Conservation (phyloP, 2,329 filamentous ascomycete species). For the Xylogone sp. region DNA sequence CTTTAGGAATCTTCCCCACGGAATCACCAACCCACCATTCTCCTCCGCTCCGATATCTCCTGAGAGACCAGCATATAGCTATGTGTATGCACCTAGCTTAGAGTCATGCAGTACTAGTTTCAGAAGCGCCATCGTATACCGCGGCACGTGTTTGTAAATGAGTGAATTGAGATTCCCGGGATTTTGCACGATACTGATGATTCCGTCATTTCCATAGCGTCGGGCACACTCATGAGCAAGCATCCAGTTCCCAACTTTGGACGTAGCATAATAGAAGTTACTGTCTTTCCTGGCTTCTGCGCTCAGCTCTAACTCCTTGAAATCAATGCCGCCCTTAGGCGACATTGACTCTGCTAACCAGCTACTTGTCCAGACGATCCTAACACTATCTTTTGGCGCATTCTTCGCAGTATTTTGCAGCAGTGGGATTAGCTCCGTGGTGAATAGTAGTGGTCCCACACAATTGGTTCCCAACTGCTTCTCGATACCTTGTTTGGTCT, state of each 20-base stretch:
- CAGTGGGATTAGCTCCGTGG: conserved; percentile 33
- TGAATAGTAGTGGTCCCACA: conserved; percentile 13
- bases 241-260: conserved; percentile 2
- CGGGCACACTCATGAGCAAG: neutral
- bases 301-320: conserved; percentile 1
- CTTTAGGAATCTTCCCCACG: conserved; percentile 18
- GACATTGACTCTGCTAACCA: conserved; percentile 1
- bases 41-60: neutral
- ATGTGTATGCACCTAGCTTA: neutral
- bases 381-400: conserved; percentile 1
- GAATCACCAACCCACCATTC: conserved; percentile 6
- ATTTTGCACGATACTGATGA: conserved; percentile 2
- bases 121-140: conserved; percentile 1
- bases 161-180: too few species aligned
- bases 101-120: conserved; percentile 1
- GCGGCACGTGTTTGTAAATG: neutral
- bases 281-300: neutral
- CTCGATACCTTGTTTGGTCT: conserved; percentile 9
- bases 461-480: conserved; percentile 10
- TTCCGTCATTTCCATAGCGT: neutral
- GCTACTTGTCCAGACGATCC: conserved; percentile 13
- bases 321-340: neutral
- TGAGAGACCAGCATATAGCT: conserved; percentile 1
- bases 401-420: conserved; percentile 21
- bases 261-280: neutral